These are phyloP conservation scores for Ilyonectria destructans DNA, from an alignment of 2,329 filamentous ascomycete species.

Conservation along the genomic window DNA sequence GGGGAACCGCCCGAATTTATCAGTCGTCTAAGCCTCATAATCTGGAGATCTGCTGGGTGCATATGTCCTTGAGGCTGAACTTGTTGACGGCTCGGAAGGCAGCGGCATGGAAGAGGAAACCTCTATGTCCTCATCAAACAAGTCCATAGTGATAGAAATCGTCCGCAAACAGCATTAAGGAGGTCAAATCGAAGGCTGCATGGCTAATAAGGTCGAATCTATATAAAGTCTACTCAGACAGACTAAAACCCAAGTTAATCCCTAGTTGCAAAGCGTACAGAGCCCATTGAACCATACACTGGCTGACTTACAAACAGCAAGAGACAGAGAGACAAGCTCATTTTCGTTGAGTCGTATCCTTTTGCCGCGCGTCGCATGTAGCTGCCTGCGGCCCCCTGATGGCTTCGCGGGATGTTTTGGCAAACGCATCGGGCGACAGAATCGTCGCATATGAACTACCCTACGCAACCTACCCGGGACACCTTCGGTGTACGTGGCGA, in stretches of 20 bases:
- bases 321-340: background rate
- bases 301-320: background rate
- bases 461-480: constrained; percentile 7
- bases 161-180: no score
- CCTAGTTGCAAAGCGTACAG: background rate
- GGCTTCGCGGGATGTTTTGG: background rate
- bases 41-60: no score
- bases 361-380: background rate
- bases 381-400: background rate
- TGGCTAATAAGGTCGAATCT: no score
- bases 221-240: no score
- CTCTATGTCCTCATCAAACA: no score
- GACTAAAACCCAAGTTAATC: background rate
- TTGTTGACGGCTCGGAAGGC: no score
- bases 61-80: no score
- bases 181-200: no score
- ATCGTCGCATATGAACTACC: constrained; percentile 1
- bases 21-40: no score
- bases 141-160: no score
- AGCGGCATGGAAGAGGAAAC: no score
- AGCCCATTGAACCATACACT: constrained; percentile 1
- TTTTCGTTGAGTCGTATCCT: background rate
- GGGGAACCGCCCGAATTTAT: no score
- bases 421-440: constrained; percentile 4
- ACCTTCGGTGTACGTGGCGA: background rate